Evolutionary conservation across 1,139 yeast species (phyloP), one percentile per base, ranked within the genome.

Genomic region (Meyerozyma athensensis): DNA sequence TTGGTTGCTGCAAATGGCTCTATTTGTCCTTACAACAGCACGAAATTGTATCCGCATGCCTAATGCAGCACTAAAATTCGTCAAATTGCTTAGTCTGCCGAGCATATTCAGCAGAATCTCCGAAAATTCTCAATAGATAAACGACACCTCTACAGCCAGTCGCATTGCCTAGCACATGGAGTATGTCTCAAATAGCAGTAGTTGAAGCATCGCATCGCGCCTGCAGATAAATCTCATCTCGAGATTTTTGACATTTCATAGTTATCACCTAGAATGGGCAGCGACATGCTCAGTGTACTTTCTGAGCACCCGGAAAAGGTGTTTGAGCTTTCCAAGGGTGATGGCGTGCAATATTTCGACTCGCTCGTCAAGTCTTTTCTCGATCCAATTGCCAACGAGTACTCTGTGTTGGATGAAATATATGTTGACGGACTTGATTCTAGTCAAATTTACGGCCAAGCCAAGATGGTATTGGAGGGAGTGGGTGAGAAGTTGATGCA

Each of bases 361-460:
- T 36, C 43, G 30, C 45, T 75, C 33, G 74, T 82, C 24, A 84
- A 84, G 55, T 43, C 54, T 19, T 61, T 75, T 5, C 62, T 85
- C 38, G 94, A 85, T 52, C 87, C 90, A 5, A 68, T 85, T 35
- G 74, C 84, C 4, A 63, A 68, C 38, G 61, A 71, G 22, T 77
- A 77, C 55, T 79, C 94, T 1, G 83, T 83, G 5, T 68, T 92
- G 26, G 96, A 90, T 58, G 89, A 86, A 55, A 72, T 92, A 19
- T 80, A 82, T 49, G 72, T 85, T 19, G 95, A 87, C 38, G 97
- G 97, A 1, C 68, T 92, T 41, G 96, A 86, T 56, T 81, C 96
- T 12, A 77, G 84, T 31, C 97, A 92, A 57, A 90, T 92, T 0
- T 92, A 90, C 86, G 95, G 95, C 38, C 97, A 92, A 59, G 81